phyloP scores from a whole-genome alignment of 1,139 yeast genomes.

The Starmera stellimalicola region DNA sequence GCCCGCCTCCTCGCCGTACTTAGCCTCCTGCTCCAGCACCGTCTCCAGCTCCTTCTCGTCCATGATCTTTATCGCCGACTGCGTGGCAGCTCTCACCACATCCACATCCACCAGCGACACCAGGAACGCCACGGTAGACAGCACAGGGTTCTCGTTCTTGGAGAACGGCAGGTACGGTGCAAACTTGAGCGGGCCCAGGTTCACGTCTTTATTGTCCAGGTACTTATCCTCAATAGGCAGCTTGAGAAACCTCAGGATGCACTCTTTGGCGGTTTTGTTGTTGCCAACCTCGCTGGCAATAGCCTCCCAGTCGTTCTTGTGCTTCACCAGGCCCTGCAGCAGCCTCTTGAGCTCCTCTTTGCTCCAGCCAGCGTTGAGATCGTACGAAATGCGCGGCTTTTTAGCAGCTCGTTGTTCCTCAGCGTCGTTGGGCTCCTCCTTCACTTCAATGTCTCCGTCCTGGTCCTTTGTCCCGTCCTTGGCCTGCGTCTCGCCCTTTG shows the following conservation, averaged over 20 bases:
- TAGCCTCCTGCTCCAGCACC: conserved; percentile 8
- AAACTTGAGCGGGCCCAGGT: conserved; percentile 68
- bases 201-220: conserved; percentile 36
- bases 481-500: conserved; percentile 5
- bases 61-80: conserved; percentile 48
- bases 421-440: conserved; percentile 3
- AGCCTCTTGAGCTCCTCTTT: conserved; percentile 48
- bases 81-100: conserved; percentile 76
- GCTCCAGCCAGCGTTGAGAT: conserved; percentile 50
- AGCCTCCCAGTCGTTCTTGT: conserved; percentile 65
- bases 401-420: conserved; percentile 19
- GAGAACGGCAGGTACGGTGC: conserved; percentile 80
- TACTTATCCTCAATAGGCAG: conserved; percentile 76
- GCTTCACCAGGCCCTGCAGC: conserved; percentile 51
- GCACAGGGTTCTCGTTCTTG: conserved; percentile 83
- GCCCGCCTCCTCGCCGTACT: conserved; percentile 37
- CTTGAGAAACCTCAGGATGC: conserved; percentile 70
- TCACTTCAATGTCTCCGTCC: conserved; percentile 1
- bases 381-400: conserved; percentile 31
- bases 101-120: conserved; percentile 83
- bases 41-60: conserved; percentile 31
- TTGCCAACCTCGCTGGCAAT: conserved; percentile 52
- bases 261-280: conserved; percentile 67
- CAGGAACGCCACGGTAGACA: conserved; percentile 82
- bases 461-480: conserved; percentile 5